Conservation (phyloP, 495 filamentous ascomycete species). For the Ascobolus immersus region DNA sequence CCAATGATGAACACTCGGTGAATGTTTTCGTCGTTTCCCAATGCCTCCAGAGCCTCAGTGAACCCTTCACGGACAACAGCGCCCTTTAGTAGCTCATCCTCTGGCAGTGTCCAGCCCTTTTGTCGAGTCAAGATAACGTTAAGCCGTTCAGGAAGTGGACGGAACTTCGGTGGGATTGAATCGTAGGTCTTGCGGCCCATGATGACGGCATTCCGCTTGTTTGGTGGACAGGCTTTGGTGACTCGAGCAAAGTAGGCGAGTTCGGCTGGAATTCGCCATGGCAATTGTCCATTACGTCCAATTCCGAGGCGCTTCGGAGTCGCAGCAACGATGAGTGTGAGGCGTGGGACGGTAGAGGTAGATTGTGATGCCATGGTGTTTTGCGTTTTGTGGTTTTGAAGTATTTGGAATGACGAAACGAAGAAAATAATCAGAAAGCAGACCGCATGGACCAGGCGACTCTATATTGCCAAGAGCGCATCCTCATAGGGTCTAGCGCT, state of each 20-base stretch:
- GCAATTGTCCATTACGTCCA: conserved; percentile 50
- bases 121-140: conserved; percentile 53
- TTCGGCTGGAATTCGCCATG: conserved; percentile 75
- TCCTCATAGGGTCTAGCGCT: no score
- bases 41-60: conserved; percentile 28
- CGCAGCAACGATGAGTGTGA: conserved; percentile 55
- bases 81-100: not conserved
- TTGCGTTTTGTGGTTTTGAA: no score
- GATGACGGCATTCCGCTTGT: conserved; percentile 46
- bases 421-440: no score
- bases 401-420: no score
- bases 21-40: conserved; percentile 14
- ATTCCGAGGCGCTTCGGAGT: conserved; percentile 52
- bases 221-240: conserved; percentile 27
- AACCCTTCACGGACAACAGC: conserved; percentile 19
- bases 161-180: conserved; percentile 45
- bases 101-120: not conserved
- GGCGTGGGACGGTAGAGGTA: conserved; percentile 16
- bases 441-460: no score
- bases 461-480: no score
- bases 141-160: conserved; percentile 51
- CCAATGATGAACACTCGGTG: conserved; percentile 64
- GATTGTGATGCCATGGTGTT: not conserved
- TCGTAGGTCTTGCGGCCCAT: conserved; percentile 97
- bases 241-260: conserved; percentile 87